phyloP scores from a whole-genome alignment of 768 basidiomycete genomes.

The Boletus rubropictus region DNA sequence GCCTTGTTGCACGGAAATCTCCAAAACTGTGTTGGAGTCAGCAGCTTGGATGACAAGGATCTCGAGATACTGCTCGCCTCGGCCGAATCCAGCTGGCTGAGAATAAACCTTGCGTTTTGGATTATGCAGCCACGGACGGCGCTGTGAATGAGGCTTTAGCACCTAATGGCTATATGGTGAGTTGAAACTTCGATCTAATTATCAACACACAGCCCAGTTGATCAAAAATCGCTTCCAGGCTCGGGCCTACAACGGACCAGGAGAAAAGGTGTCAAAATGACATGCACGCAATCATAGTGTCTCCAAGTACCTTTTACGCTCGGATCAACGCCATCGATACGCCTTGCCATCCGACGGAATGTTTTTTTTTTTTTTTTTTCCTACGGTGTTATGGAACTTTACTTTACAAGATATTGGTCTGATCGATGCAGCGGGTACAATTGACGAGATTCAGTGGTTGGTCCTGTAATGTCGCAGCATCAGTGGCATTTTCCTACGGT shows the following conservation, averaged over 20 bases:
- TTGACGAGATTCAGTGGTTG: constrained; percentile 9
- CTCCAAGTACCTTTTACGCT: constrained; percentile 55
- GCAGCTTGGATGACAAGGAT: constrained; percentile 57
- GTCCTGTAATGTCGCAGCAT: too few species aligned
- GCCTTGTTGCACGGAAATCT: not conserved
- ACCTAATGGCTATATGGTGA: not conserved
- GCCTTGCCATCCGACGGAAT: not conserved
- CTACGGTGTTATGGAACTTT: not conserved
- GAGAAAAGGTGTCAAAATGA: constrained; percentile 45
- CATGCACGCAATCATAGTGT: constrained; percentile 26
- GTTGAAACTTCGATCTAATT: not conserved
- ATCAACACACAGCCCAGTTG: constrained; percentile 46
- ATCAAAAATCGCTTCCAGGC: constrained; percentile 43
- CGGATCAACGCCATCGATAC: constrained; percentile 58
- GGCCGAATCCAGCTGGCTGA: constrained; percentile 59
- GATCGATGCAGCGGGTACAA: constrained; percentile 53
- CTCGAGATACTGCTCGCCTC: constrained; percentile 50
- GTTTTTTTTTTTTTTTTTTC: not conserved
- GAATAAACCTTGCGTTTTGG: constrained; percentile 60
- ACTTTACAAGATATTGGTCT: constrained; percentile 46
- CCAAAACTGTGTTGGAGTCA: constrained; percentile 51
- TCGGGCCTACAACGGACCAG: constrained; percentile 55
- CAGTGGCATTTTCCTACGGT: too few species aligned
- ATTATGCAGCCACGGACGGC: constrained; percentile 49
- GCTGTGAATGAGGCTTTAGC: constrained; percentile 69